A percentile compares a stretch with the other conserved stretches of the same genome.
These are phyloP conservation scores for Eleusine indica DNA, from an alignment of 176 grass and related monocot species.

Conservation along the genomic window DNA sequence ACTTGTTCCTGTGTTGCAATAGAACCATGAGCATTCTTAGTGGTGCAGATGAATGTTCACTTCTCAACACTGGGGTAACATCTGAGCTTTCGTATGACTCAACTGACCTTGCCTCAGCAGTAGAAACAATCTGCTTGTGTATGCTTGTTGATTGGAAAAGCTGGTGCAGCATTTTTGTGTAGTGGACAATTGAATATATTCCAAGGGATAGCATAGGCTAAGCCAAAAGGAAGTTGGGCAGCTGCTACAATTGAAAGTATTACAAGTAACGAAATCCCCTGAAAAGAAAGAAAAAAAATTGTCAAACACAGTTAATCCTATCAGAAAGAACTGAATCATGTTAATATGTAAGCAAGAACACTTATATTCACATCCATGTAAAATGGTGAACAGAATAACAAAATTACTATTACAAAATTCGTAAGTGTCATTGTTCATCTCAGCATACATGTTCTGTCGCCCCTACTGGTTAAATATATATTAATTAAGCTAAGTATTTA, in stretches of 20 bases:
- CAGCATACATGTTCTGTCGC: no score
- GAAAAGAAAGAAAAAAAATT: slow-evolving; percentile 18
- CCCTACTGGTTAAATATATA: no score
- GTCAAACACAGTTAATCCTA: background rate
- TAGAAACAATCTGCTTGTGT: slow-evolving; percentile 42
- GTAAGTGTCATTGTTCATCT: background rate
- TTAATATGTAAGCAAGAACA: background rate
- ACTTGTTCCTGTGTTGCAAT: no score
- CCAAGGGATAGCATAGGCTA: slow-evolving; percentile 76
- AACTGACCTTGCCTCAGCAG: slow-evolving; percentile 29
- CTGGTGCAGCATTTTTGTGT: slow-evolving; percentile 55
- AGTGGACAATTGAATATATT: slow-evolving; percentile 67
- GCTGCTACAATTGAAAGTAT: slow-evolving; percentile 95
- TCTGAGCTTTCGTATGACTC: slow-evolving; percentile 53
- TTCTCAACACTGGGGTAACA: slow-evolving; percentile 29
- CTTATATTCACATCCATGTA: background rate
- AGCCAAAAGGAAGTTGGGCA: slow-evolving; percentile 96
- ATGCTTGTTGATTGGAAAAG: slow-evolving; percentile 53
- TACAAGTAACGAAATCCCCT: slow-evolving; percentile 93
- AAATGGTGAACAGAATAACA: background rate
- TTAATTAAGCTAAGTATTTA: no score
- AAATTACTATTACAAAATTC: background rate
- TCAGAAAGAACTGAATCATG: background rate
- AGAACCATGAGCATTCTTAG: no score
- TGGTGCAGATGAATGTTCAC: slow-evolving; percentile 42